Evolutionary conservation across 345 rosid genomes (phyloP).

Genomic region (Rhizophora apiculata): DNA sequence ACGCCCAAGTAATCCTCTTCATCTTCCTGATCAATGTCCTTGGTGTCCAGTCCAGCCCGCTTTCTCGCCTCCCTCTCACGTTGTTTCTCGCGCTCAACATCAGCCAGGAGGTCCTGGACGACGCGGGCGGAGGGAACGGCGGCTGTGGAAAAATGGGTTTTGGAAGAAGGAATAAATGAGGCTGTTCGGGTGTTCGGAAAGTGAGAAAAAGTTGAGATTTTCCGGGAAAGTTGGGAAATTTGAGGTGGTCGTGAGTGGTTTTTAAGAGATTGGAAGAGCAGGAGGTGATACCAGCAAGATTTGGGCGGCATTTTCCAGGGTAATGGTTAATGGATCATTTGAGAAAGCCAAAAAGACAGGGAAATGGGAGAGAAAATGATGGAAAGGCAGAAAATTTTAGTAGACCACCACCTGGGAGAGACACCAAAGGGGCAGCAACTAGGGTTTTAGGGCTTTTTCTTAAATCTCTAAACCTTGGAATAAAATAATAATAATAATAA

Average conservation of each 20-base stretch:
- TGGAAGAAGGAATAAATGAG: slow-evolving; percentile 27
- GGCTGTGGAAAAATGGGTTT: slow-evolving; percentile 40
- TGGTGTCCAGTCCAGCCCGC: slow-evolving; percentile 61
- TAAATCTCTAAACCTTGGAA: neutral
- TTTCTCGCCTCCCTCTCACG: slow-evolving; percentile 66
- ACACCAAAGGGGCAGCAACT: neutral
- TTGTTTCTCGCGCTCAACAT: slow-evolving; percentile 68
- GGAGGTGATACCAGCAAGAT: slow-evolving; percentile 19
- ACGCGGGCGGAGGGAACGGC: slow-evolving; percentile 21
- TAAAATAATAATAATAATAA: no score
- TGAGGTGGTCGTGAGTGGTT: slow-evolving; percentile 6
- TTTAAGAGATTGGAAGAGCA: slow-evolving; percentile 14
- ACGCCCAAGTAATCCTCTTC: slow-evolving; percentile 84
- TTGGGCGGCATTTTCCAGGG: slow-evolving; percentile 5
- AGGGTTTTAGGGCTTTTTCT: slow-evolving; percentile 7
- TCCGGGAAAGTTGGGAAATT: slow-evolving; percentile 9
- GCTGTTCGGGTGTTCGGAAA: slow-evolving; percentile 25
- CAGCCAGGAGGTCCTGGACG: slow-evolving; percentile 47
- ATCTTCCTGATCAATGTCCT: slow-evolving; percentile 78
- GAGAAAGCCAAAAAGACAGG: neutral
- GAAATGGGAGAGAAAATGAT: neutral
- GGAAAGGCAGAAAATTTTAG: neutral
- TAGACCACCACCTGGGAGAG: no score
- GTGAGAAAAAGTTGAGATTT: slow-evolving; percentile 12
- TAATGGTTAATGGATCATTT: slow-evolving; percentile 9